These are phyloP conservation scores for Peniophora sp. DNA, from an alignment of 1,284 basidiomycete species.

Conservation along the genomic window DNA sequence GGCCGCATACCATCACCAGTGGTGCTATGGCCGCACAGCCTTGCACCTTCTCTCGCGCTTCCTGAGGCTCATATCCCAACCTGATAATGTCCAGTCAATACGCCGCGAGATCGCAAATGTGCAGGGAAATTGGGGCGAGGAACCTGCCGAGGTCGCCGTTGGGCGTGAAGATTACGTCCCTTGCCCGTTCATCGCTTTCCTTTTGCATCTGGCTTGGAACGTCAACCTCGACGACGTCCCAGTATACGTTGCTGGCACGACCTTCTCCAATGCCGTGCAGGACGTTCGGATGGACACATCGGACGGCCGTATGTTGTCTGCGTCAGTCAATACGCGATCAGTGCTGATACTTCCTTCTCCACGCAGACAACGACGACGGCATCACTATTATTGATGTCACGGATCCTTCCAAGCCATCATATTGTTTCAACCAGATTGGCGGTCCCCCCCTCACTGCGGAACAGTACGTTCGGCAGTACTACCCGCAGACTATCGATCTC, in stretches of 20 bases:
- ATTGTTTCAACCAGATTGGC: conserved; percentile 19
- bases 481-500: conserved; percentile 8
- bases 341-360: not conserved
- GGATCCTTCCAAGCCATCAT: conserved; percentile 21
- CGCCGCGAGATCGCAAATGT: conserved; percentile 17
- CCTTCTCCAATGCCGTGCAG: conserved; percentile 10
- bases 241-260: conserved; percentile 6
- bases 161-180: conserved; percentile 12
- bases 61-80: conserved; percentile 24
- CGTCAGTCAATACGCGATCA: not conserved
- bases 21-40: conserved; percentile 25
- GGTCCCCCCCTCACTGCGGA: conserved; percentile 16
- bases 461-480: conserved; percentile 20
- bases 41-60: conserved; percentile 22
- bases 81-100: conserved; percentile 27
- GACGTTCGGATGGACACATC: conserved; percentile 14
- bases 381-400: conserved; percentile 30
- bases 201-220: conserved; percentile 7
- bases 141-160: conserved; percentile 5
- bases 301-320: conserved; percentile 14
- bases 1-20: conserved; percentile 29
- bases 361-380: conserved; percentile 29
- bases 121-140: conserved; percentile 15
- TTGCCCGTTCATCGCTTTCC: conserved; percentile 19
- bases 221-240: conserved; percentile 5